These are phyloP conservation scores for Debaryomycetaceae sp. DNA, from an alignment of 1,139 yeast species.

Conservation along the genomic window DNA sequence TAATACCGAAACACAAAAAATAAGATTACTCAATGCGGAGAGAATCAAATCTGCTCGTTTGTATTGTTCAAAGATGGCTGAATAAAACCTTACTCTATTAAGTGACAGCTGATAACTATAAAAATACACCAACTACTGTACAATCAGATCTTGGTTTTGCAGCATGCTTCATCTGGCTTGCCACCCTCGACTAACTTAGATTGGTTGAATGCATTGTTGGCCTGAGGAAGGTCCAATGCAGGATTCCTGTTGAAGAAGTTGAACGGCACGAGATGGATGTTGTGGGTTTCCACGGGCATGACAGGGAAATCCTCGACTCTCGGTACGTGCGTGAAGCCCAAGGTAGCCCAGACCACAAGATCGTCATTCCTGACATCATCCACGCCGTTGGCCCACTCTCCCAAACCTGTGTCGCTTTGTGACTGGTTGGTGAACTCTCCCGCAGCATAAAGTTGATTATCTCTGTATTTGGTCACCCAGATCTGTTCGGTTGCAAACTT, in stretches of 20 bases:
- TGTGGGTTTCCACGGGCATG: conserved; percentile 81
- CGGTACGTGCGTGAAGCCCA: conserved; percentile 85
- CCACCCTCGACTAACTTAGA: conserved; percentile 41
- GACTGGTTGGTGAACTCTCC: conserved; percentile 82
- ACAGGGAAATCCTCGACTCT: conserved; percentile 91
- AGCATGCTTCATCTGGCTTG: conserved; percentile 32
- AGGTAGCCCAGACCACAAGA: conserved; percentile 81
- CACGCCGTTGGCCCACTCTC: conserved; percentile 61
- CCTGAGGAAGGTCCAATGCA: conserved; percentile 76
- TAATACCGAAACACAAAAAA: neutral
- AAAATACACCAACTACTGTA: neutral
- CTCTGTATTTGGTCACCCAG: conserved; percentile 74
- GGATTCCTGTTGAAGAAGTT: conserved; percentile 84
- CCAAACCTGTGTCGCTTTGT: conserved; percentile 59
- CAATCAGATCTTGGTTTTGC: conserved; percentile 35
- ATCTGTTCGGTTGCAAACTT: conserved; percentile 69
- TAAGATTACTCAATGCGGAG: neutral
- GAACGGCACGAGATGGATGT: conserved; percentile 65
- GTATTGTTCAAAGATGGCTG: neutral
- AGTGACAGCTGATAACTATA: neutral
- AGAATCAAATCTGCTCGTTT: neutral
- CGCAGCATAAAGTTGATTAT: conserved; percentile 67
- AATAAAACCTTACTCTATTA: neutral
- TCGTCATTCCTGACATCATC: conserved; percentile 79
- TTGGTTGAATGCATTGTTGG: conserved; percentile 69